Conservation (phyloP, 2,329 filamentous ascomycete species). For the Aspergillus sp. region DNA sequence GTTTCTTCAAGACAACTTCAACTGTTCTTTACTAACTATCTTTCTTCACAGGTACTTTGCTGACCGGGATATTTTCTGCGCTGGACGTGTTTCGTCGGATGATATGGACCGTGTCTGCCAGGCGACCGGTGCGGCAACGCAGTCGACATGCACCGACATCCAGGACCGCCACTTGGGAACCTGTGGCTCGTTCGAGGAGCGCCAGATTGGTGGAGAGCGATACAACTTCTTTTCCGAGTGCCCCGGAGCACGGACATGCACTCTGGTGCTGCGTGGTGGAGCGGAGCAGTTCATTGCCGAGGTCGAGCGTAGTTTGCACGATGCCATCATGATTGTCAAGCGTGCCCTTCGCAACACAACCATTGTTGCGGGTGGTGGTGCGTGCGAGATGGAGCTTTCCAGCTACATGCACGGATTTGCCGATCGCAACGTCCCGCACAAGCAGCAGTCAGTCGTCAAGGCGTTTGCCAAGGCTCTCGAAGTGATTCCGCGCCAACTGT, state of each 20-base stretch:
- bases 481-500: conserved; percentile 92
- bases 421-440: conserved; percentile 86
- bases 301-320: conserved; percentile 94
- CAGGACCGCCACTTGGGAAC: conserved; percentile 81
- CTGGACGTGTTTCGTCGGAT: conserved; percentile 82
- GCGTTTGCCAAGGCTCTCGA: conserved; percentile 96
- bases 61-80: conserved; percentile 97
- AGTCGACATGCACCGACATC: conserved; percentile 97
- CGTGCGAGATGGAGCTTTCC: conserved; percentile 93
- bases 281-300: conserved; percentile 99
- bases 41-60: conserved; percentile 65
- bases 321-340: conserved; percentile 99
- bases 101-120: conserved; percentile 96
- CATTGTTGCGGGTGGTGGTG: conserved; percentile 93
- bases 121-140: conserved; percentile 84
- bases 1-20: conserved; percentile 9
- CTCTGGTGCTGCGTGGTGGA: conserved; percentile 86
- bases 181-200: conserved; percentile 87
- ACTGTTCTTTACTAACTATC: conserved; percentile 1
- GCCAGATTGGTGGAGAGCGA: conserved; percentile 92
- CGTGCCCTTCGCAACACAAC: conserved; percentile 90
- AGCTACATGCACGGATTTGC: conserved; percentile 89
- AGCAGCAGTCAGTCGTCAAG: conserved; percentile 97
- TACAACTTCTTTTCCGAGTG: conserved; percentile 99
- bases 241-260: conserved; percentile 93